Evolutionary conservation across 2,329 filamentous ascomycete species (phyloP).

Genomic region (Colletotrichum siamense): DNA sequence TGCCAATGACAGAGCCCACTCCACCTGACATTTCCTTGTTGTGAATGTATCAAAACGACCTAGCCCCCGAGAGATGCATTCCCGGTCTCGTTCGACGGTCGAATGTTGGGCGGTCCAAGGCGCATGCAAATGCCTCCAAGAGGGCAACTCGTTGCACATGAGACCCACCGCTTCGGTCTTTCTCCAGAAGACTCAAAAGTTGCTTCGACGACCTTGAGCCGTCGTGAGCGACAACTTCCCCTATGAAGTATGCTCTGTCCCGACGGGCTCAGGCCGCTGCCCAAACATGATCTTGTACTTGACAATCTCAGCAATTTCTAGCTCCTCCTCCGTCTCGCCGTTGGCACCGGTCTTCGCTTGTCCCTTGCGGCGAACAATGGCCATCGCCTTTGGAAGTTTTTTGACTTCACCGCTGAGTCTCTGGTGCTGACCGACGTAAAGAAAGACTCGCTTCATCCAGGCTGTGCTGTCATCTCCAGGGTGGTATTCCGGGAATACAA

Average conservation of each 20-base stretch:
- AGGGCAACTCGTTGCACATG: neutral
- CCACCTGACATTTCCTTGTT: neutral
- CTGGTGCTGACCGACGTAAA: slow-evolving; percentile 90
- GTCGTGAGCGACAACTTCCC: neutral
- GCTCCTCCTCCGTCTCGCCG: slow-evolving; percentile 54
- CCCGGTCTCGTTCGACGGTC: neutral
- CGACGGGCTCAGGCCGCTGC: slow-evolving; percentile 83
- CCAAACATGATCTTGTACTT: slow-evolving; percentile 88
- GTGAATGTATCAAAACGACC: neutral
- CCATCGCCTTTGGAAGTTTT: slow-evolving; percentile 80
- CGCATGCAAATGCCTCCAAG: neutral
- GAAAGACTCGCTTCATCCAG: slow-evolving; percentile 90
- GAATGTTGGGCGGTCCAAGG: neutral
- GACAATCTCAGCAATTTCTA: slow-evolving; percentile 89
- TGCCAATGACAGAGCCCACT: neutral
- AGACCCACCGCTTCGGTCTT: neutral
- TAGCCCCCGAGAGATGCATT: neutral
- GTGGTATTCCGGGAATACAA: slow-evolving; percentile 80
- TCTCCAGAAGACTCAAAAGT: neutral
- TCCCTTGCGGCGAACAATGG: slow-evolving; percentile 70
- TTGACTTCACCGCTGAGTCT: slow-evolving; percentile 89
- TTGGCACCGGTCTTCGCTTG: slow-evolving; percentile 26
- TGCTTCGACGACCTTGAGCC: neutral
- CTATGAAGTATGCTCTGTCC: slow-evolving; percentile 41
- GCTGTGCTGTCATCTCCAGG: slow-evolving; percentile 61